A percentile compares a stretch with the other conserved stretches of the same genome.
phyloP scores from a whole-genome alignment of 2,329 filamentous ascomycete species.

The Aspergillus quadrilineatus region DNA sequence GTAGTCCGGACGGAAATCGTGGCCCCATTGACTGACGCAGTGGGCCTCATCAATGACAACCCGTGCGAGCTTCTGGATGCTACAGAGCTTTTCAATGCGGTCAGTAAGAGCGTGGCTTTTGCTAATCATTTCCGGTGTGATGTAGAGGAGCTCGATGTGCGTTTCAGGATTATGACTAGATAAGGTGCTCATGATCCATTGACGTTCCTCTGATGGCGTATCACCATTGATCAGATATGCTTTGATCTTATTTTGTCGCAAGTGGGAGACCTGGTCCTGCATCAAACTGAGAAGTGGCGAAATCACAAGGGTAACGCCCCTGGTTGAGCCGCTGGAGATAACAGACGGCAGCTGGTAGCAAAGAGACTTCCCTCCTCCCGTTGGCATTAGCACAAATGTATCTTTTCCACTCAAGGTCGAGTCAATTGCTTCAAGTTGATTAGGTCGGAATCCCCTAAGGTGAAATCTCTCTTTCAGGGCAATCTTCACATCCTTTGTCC shows the following conservation, averaged over 20 bases:
- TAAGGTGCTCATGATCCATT: conserved; percentile 65
- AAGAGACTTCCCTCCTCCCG: conserved; percentile 91
- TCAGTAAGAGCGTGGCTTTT: conserved; percentile 71
- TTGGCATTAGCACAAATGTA: conserved; percentile 95
- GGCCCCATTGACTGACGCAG: conserved; percentile 98
- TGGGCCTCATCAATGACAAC: conserved; percentile 99
- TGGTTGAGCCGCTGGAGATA: conserved; percentile 73
- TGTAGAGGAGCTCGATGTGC: conserved; percentile 82
- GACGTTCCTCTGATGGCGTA: conserved; percentile 61
- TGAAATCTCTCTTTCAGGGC: conserved; percentile 81
- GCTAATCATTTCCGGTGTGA: conserved; percentile 95
- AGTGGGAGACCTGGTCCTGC: conserved; percentile 91
- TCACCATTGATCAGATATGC: conserved; percentile 82
- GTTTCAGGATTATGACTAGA: conserved; percentile 66
- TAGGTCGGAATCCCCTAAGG: conserved; percentile 81
- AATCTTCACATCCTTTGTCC: conserved; percentile 81
- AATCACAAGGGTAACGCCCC: conserved; percentile 87
- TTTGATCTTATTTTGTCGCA: conserved; percentile 71
- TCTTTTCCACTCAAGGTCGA: conserved; percentile 84
- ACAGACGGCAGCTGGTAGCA: conserved; percentile 95
- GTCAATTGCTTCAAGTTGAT: conserved; percentile 95
- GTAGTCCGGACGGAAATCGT: conserved; percentile 96
- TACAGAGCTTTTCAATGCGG: conserved; percentile 67
- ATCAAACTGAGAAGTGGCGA: conserved; percentile 93
- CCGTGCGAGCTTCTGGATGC: conserved; percentile 71